Conservation (phyloP, 164 flowering plant species). For the Brasenia schreberi region DNA sequence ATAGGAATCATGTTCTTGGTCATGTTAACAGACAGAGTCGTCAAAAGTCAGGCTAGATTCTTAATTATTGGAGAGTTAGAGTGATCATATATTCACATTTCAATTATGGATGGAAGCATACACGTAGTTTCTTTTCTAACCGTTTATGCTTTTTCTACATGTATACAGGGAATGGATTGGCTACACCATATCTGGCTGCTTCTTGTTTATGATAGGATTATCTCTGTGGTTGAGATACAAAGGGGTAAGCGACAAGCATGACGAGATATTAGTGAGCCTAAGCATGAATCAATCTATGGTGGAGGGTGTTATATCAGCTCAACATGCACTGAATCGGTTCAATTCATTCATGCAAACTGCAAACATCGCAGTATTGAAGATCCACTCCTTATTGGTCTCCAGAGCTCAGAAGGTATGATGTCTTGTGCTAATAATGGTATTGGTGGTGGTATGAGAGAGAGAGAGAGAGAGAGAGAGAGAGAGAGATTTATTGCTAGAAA, state of each 20-base stretch:
- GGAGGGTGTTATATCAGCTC: conserved; percentile 77
- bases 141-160: neutral
- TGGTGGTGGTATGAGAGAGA: too few species aligned
- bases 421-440: neutral
- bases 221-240: conserved; percentile 35
- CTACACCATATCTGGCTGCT: conserved; percentile 36
- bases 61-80: too few species aligned
- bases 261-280: conserved; percentile 39
- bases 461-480: too few species aligned
- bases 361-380: conserved; percentile 51
- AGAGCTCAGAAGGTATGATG: conserved; percentile 51
- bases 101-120: neutral
- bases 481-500: neutral
- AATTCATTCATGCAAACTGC: conserved; percentile 35
- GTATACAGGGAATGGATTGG: conserved; percentile 71
- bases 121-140: neutral
- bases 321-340: conserved; percentile 38
- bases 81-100: neutral
- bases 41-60: too few species aligned
- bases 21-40: too few species aligned
- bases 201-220: conserved; percentile 31
- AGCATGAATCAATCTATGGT: conserved; percentile 55
- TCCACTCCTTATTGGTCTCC: conserved; percentile 38
- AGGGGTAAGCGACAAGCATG: conserved; percentile 11
- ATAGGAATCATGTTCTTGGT: too few species aligned